A percentile compares a stretch with the other conserved stretches of the same genome.
phyloP scores from a whole-genome alignment of 306 rosid species.

The Psophocarpus tetragonolobus region DNA sequence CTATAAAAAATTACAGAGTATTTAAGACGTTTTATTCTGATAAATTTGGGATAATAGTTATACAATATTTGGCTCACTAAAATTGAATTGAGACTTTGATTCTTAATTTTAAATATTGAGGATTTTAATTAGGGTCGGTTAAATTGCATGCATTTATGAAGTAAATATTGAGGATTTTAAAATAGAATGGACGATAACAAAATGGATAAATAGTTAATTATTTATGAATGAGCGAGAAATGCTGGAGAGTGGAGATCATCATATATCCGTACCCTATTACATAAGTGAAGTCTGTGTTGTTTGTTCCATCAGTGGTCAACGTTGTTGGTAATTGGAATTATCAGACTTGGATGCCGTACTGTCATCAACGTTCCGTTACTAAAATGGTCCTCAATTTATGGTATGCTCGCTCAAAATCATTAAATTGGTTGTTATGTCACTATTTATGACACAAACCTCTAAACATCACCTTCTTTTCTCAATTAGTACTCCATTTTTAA shows the following conservation, averaged over 20 bases:
- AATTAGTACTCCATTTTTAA: not conserved
- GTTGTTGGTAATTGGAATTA: not conserved
- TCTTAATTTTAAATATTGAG: too few species aligned
- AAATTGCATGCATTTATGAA: too few species aligned
- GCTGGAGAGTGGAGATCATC: not conserved
- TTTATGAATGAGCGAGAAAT: not conserved
- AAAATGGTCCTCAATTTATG: not conserved
- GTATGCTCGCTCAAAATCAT: conserved; percentile 22
- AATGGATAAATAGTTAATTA: too few species aligned
- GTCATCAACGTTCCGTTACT: not conserved
- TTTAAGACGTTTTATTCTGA: too few species aligned
- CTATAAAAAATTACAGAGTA: too few species aligned
- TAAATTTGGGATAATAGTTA: too few species aligned
- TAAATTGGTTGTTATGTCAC: not conserved
- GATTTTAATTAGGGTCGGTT: too few species aligned
- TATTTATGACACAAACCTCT: not conserved
- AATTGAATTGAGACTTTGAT: too few species aligned
- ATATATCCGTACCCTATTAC: too few species aligned
- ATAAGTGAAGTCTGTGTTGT: not conserved
- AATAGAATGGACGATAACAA: too few species aligned
- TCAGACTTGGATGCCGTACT: not conserved
- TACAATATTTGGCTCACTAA: too few species aligned
- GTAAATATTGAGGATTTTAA: too few species aligned
- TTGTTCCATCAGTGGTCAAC: not conserved
- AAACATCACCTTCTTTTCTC: not conserved